phyloP scores from a whole-genome alignment of 257 asterid species.

The Paulownia fortunei region DNA sequence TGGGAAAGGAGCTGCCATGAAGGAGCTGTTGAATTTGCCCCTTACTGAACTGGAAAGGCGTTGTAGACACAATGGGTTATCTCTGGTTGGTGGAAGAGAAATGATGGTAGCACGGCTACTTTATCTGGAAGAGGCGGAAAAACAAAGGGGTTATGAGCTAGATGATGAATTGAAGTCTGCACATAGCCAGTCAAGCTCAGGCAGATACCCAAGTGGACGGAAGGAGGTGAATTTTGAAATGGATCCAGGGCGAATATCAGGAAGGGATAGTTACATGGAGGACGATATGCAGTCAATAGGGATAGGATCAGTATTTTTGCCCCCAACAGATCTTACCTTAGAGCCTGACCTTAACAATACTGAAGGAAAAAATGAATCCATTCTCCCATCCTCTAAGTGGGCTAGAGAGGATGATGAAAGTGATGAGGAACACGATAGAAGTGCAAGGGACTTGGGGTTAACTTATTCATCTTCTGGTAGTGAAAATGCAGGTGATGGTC shows the following conservation, averaged over 20 bases:
- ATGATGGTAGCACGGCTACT: conserved; percentile 95
- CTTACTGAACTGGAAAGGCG: conserved; percentile 75
- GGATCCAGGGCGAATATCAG: conserved; percentile 49
- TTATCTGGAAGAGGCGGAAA: conserved; percentile 92
- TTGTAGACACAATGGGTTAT: too few relatives aligned
- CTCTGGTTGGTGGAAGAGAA: too few relatives aligned
- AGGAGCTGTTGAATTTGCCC: conserved; percentile 76
- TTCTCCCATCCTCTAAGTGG: too few relatives aligned
- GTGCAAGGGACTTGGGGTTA: too few relatives aligned
- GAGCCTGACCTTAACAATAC: conserved; percentile 41
- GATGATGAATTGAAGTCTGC: conserved; percentile 72
- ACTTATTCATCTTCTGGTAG: too few relatives aligned
- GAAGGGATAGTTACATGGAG: conserved; percentile 55
- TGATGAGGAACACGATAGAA: too few relatives aligned
- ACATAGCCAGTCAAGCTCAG: conserved; percentile 63
- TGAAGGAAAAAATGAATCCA: conserved; percentile 62
- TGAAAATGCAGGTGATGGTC: conserved; percentile 66
- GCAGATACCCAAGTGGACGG: too few relatives aligned
- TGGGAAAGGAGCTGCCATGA: conserved; percentile 93
- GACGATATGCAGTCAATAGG: conserved; percentile 51
- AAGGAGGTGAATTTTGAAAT: conserved; percentile 55
- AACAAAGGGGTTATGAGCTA: conserved; percentile 74
- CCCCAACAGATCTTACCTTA: conserved; percentile 40
- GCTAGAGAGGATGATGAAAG: too few relatives aligned
- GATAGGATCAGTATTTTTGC: conserved; percentile 44